These are phyloP conservation scores for Chenopodium quinoa DNA, from an alignment of 148 eudicot species.

Conservation along the genomic window DNA sequence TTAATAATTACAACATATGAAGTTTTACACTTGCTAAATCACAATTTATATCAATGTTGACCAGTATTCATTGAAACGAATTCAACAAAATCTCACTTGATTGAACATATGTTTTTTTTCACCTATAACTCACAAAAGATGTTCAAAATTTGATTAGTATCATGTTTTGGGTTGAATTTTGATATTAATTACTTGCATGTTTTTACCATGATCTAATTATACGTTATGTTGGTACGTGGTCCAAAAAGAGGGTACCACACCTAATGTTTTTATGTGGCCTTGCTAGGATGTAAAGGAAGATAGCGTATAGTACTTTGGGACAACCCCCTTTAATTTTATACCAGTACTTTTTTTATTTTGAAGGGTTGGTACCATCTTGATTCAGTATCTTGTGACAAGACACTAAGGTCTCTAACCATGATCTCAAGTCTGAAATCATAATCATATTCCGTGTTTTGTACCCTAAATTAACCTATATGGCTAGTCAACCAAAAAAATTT, in stretches of 20 bases:
- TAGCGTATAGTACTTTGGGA: constrained; percentile 6
- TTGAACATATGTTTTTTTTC: too few relatives aligned
- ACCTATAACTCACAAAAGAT: too few relatives aligned
- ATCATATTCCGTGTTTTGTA: too few relatives aligned
- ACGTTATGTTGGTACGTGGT: constrained; percentile 3
- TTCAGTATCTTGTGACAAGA: background rate
- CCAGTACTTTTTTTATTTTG: background rate
- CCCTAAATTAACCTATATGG: too few relatives aligned
- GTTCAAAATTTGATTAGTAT: too few relatives aligned
- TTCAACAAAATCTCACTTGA: too few relatives aligned
- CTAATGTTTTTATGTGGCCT: constrained; percentile 14
- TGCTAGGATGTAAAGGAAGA: constrained; percentile 24
- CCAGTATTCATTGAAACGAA: too few relatives aligned
- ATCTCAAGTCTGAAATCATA: too few relatives aligned
- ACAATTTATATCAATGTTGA: too few relatives aligned
- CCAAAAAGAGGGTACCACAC: constrained; percentile 7
- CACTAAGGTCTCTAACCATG: background rate
- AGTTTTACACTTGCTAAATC: too few relatives aligned
- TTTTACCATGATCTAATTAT: background rate
- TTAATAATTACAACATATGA: too few relatives aligned
- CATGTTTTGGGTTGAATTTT: background rate
- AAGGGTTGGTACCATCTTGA: background rate
- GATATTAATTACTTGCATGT: background rate
- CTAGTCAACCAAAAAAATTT: too few relatives aligned
- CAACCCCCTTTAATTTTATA: background rate